Base-by-base conservation (phyloP, 2,329 filamentous ascomycete species). In the Trichoderma lentiforme region DNA sequence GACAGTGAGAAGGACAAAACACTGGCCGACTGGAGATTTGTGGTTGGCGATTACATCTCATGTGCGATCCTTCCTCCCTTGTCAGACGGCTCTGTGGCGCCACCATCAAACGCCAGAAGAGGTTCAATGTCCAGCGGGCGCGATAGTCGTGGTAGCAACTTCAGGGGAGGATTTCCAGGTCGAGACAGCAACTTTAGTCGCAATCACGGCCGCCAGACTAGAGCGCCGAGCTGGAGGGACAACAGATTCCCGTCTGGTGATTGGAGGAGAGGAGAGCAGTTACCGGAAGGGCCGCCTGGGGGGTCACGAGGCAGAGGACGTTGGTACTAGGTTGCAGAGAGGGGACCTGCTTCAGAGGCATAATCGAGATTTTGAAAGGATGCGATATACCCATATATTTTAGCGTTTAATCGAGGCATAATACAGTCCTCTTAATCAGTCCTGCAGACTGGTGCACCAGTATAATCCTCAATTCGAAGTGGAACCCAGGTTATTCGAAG, bases 41-140 rank as follows among this genome's bases (percentile, higher is more conserved):
- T 97, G 12, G 92, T 96, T 74, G 95, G 95, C 0, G 95, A 98
- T 81, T 97, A 92, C 78, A 86, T 98, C 53, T 91, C 92, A 72
- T 95, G 93, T 79, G 93, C 93, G 6, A 90, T 97, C 73, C 84
- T 95, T 71, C 91, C 93, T 56, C 93, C 93, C 1, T 83, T 92
- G 30, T 84, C 88, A 36, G 92, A 95, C 79, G 94, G 94, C 0
- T 88, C 88, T 36, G 90, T 97, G 51, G 90, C 91, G 57, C 89
- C 92, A 11, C 84, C 87, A n/a, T 84, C 86, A 14, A 83, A 66
- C 30, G 75, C 75, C 34, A 75, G 75, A 58, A 77, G 77, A 71
- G 80, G 79, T 21, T 73, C 76, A 24, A 24, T 74, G 66, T 60
- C 72, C 9, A 67, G 72, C 32, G 62, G 69, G 30, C 74, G 76